Percentiles rank a stretch among this genome's conserved stretches.
Conservation (phyloP, 2,329 filamentous ascomycete genomes). For the Hymenoscyphus linearis region DNA sequence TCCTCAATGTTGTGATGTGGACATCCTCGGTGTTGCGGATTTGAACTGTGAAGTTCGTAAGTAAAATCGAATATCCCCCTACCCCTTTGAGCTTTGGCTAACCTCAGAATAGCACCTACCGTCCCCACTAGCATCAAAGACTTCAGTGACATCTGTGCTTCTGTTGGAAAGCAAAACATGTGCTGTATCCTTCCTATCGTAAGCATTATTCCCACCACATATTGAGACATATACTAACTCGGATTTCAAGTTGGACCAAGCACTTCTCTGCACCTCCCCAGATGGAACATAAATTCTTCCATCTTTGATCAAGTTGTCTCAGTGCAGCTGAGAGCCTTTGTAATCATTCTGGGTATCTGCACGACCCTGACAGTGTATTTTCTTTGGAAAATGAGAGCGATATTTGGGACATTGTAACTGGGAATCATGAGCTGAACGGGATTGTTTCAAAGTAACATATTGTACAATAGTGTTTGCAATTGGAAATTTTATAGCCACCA, state of each 20-base stretch:
- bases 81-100: neutral
- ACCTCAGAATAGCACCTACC: slow-evolving; percentile 31
- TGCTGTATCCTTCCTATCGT: slow-evolving; percentile 52
- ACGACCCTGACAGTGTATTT: neutral
- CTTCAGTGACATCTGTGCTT: slow-evolving; percentile 25
- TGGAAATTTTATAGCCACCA: neutral
- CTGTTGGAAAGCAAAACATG: slow-evolving; percentile 36
- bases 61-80: neutral
- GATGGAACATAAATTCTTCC: neutral
- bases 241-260: slow-evolving; percentile 26
- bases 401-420: neutral
- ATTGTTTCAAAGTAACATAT: neutral
- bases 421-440: neutral
- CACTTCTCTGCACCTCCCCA: slow-evolving; percentile 29
- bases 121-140: slow-evolving; percentile 39
- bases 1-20: slow-evolving; percentile 56
- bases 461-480: neutral
- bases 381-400: neutral
- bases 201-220: slow-evolving; percentile 6
- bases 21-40: slow-evolving; percentile 52
- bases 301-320: neutral
- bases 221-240: neutral
- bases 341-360: neutral
- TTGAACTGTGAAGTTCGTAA: slow-evolving; percentile 51
- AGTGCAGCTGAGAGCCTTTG: neutral